Evolutionary conservation across 805 yeast species (phyloP).

Genomic region (Candida nonsorbophila): DNA sequence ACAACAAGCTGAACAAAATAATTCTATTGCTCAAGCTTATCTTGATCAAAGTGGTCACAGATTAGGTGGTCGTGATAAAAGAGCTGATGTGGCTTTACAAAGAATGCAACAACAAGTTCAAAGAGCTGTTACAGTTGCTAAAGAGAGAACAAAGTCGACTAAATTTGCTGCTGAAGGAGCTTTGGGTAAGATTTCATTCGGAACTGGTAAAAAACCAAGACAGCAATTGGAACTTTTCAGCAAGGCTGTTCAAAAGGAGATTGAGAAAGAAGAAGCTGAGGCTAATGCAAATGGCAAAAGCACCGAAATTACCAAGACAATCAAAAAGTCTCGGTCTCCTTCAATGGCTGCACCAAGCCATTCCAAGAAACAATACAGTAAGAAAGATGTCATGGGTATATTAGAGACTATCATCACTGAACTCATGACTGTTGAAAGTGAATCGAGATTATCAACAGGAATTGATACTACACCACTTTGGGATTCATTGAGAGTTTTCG

Average conservation of each 20-base stretch:
- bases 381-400: slow-evolving; percentile 49
- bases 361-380: slow-evolving; percentile 22
- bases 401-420: slow-evolving; percentile 77
- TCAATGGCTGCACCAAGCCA: slow-evolving; percentile 26
- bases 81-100: slow-evolving; percentile 87
- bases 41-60: slow-evolving; percentile 88
- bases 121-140: slow-evolving; percentile 92
- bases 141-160: slow-evolving; percentile 70
- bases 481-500: slow-evolving; percentile 73
- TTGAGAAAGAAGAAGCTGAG: slow-evolving; percentile 25
- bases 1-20: slow-evolving; percentile 54
- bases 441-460: slow-evolving; percentile 28
- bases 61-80: slow-evolving; percentile 75
- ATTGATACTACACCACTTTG: slow-evolving; percentile 50
- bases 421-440: slow-evolving; percentile 74
- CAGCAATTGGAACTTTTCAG: slow-evolving; percentile 68
- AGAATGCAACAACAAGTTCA: slow-evolving; percentile 98
- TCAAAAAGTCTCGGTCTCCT: slow-evolving; percentile 22
- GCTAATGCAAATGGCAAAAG: slow-evolving; percentile 19
- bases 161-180: slow-evolving; percentile 78
- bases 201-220: slow-evolving; percentile 81
- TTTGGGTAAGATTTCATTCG: slow-evolving; percentile 76
- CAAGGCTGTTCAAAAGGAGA: slow-evolving; percentile 45
- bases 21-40: slow-evolving; percentile 88
- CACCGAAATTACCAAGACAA: slow-evolving; percentile 11